These are phyloP conservation scores for Saprolegnia diclina DNA, from an alignment of 352 stramenopile species.

Conservation along the genomic window DNA sequence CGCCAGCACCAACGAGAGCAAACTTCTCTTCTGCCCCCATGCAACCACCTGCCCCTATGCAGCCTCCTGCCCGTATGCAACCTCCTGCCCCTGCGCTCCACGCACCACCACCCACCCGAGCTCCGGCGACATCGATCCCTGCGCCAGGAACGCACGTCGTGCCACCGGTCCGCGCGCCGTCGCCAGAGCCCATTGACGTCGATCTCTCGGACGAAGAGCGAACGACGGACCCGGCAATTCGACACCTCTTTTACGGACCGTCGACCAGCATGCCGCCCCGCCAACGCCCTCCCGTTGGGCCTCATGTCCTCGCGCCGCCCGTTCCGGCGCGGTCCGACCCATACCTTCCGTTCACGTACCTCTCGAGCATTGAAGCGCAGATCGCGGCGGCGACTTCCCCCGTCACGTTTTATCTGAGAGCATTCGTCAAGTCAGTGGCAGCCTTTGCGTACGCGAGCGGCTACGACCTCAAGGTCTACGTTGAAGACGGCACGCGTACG, in stretches of 20 bases:
- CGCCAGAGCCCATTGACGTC: background rate
- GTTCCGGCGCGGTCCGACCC: background rate
- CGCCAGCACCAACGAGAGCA: background rate
- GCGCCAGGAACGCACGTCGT: too few relatives aligned
- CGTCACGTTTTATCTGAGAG: slow-evolving; percentile 38
- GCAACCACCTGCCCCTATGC: too few relatives aligned
- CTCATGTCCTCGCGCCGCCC: background rate
- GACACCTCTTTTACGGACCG: slow-evolving; percentile 19
- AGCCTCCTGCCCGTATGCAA: too few relatives aligned
- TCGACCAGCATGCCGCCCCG: background rate
- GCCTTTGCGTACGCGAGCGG: slow-evolving; percentile 75
- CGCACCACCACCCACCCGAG: too few relatives aligned
- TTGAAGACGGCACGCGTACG: slow-evolving; percentile 65
- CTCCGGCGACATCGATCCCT: too few relatives aligned
- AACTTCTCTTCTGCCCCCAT: too few relatives aligned
- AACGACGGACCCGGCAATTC: slow-evolving; percentile 14
- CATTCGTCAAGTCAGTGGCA: slow-evolving; percentile 77
- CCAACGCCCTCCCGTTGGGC: background rate
- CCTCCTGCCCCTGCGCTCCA: too few relatives aligned
- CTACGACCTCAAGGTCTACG: slow-evolving; percentile 63
- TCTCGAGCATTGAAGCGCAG: slow-evolving; percentile 18
- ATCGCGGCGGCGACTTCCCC: background rate
- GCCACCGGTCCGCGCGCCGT: too few relatives aligned
- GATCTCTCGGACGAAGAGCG: slow-evolving; percentile 26
- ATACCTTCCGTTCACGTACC: slow-evolving; percentile 33